These are phyloP conservation scores for Aaosphaeria pasadenensis DNA, from an alignment of 2,329 filamentous ascomycete species.

Conservation along the genomic window DNA sequence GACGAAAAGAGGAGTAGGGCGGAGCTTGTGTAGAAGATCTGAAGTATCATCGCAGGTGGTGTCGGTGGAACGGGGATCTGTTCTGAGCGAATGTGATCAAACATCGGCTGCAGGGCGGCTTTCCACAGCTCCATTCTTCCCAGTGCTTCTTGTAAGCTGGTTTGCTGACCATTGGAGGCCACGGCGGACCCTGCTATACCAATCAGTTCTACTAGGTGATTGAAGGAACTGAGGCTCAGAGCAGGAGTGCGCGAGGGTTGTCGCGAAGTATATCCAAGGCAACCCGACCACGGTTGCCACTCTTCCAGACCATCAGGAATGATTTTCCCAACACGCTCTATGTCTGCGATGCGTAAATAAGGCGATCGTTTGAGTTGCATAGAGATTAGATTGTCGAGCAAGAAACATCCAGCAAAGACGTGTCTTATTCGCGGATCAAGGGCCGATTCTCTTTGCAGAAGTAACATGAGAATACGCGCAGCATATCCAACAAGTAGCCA, in stretches of 20 bases:
- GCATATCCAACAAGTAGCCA: constrained; percentile 65
- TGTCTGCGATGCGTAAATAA: constrained; percentile 49
- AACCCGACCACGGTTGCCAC: constrained; percentile 69
- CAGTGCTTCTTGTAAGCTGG: constrained; percentile 31
- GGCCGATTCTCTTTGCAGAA: constrained; percentile 38
- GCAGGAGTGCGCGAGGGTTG: constrained; percentile 25
- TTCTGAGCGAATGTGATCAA: constrained; percentile 17
- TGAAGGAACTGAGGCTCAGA: constrained; percentile 53
- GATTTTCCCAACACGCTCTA: constrained; percentile 48
- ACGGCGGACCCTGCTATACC: constrained; percentile 18
- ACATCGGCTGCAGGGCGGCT: constrained; percentile 19
- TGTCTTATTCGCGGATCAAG: constrained; percentile 35
- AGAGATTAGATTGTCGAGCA: constrained; percentile 60
- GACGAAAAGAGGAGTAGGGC: constrained; percentile 19
- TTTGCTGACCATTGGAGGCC: constrained; percentile 11
- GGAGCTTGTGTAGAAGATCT: constrained; percentile 23
- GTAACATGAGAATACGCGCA: constrained; percentile 51
- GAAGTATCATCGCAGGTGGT: constrained; percentile 26
- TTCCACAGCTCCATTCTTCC: constrained; percentile 39
- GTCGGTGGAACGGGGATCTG: constrained; percentile 11
- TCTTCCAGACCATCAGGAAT: constrained; percentile 69
- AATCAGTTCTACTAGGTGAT: constrained; percentile 42
- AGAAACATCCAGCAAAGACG: constrained; percentile 57
- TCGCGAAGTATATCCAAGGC: constrained; percentile 34
- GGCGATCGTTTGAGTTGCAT: constrained; percentile 50